phyloP scores from a whole-genome alignment of 768 basidiomycete species.

The Trametes villosa region DNA sequence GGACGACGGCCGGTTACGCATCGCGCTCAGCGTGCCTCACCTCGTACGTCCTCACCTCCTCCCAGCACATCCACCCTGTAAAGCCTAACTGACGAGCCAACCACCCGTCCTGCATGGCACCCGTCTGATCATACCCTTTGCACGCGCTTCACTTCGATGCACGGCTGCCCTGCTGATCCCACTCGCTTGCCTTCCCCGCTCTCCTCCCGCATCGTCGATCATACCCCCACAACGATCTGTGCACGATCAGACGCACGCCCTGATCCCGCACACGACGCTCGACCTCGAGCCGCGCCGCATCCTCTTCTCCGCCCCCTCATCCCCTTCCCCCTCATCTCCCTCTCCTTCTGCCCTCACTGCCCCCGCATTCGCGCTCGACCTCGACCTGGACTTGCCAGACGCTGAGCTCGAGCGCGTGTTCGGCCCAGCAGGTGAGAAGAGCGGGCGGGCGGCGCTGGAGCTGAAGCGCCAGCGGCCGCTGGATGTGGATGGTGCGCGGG shows the following conservation, averaged over 20 bases:
- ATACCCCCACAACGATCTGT: too few species aligned
- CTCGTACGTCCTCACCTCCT: constrained; percentile 50
- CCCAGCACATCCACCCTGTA: neutral
- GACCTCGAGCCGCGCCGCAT: constrained; percentile 70
- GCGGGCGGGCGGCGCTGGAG: constrained; percentile 41
- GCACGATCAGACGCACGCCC: constrained; percentile 47
- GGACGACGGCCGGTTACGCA: constrained; percentile 40
- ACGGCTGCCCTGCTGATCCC: neutral
- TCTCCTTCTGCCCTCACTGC: neutral
- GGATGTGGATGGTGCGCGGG: constrained; percentile 63
- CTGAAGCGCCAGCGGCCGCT: constrained; percentile 64
- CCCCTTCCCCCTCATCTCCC: constrained; percentile 6
- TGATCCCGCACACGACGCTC: constrained; percentile 54
- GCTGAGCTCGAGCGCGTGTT: constrained; percentile 48
- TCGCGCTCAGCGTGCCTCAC: constrained; percentile 58
- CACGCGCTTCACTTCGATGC: neutral
- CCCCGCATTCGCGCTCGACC: constrained; percentile 51
- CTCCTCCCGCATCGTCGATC: neutral
- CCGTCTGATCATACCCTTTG: too few species aligned
- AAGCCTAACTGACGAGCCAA: neutral
- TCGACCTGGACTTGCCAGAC: constrained; percentile 61
- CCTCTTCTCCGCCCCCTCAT: constrained; percentile 49
- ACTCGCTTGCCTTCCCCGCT: neutral
- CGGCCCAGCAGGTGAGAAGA: constrained; percentile 11
- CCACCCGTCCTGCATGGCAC: too few species aligned